phyloP scores from a whole-genome alignment of 176 grass and related monocot species.

The Carex littledalei region DNA sequence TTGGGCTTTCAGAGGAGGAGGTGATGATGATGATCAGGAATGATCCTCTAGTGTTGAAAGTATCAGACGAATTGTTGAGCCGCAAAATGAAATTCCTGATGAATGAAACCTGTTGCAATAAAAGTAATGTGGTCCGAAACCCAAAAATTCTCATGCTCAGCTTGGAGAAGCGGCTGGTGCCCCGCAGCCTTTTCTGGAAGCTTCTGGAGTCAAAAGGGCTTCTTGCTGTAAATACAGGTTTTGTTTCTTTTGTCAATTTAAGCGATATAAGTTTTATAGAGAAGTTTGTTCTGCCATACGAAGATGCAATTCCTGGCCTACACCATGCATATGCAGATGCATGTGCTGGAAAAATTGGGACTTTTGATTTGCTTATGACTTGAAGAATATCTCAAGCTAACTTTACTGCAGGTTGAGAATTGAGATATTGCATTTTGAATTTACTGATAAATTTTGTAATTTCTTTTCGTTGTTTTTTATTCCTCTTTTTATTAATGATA shows the following conservation, averaged over 20 bases:
- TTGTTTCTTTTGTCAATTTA: not conserved
- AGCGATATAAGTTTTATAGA: not conserved
- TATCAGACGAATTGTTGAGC: slow-evolving; percentile 1
- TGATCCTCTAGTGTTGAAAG: slow-evolving; percentile 12
- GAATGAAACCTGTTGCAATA: slow-evolving; percentile 10
- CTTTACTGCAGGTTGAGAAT: not conserved
- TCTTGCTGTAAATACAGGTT: not conserved
- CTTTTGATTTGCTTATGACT: not conserved
- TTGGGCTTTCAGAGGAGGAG: too few species aligned
- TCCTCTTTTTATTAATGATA: too few species aligned
- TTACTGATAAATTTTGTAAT: too few species aligned
- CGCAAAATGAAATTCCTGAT: slow-evolving; percentile 25
- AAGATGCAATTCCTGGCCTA: not conserved
- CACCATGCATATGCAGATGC: not conserved
- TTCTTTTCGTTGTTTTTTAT: too few species aligned
- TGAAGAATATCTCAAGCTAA: not conserved
- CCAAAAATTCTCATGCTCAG: slow-evolving; percentile 37
- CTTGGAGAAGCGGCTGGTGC: slow-evolving; percentile 48
- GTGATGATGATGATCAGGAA: not conserved
- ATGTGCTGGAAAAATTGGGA: not conserved
- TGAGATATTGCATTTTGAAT: too few species aligned
- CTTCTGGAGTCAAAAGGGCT: slow-evolving; percentile 34
- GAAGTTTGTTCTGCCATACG: not conserved
- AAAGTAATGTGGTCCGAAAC: not conserved
- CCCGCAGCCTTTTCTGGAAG: slow-evolving; percentile 30